Percentiles rank a stretch among this genome's conserved stretches.
phyloP scores from a whole-genome alignment of 805 yeast genomes.

The Teunomyces pallodes region DNA sequence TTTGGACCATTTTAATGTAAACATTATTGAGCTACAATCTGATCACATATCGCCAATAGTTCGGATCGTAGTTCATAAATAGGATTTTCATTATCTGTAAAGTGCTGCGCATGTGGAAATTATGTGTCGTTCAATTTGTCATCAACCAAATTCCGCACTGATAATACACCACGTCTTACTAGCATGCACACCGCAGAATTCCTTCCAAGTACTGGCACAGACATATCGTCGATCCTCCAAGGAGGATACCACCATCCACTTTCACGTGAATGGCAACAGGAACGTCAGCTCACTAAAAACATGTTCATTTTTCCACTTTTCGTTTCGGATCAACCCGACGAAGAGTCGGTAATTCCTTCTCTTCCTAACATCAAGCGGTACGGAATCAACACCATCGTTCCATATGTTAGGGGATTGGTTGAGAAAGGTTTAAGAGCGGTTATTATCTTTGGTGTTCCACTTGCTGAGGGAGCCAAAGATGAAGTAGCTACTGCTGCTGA shows the following conservation, averaged over 20 bases:
- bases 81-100: neutral
- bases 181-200: slow-evolving; percentile 64
- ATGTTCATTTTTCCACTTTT: slow-evolving; percentile 94
- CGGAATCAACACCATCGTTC: slow-evolving; percentile 76
- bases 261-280: slow-evolving; percentile 87
- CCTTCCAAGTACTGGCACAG: slow-evolving; percentile 54
- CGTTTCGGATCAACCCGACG: slow-evolving; percentile 77
- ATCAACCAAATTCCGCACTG: neutral
- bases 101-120: neutral
- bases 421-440: slow-evolving; percentile 83
- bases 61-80: no score
- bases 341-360: slow-evolving; percentile 68
- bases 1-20: no score
- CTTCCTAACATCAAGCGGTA: slow-evolving; percentile 86
- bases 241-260: slow-evolving; percentile 95
- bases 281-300: slow-evolving; percentile 75
- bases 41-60: no score
- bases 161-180: neutral
- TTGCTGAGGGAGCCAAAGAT: slow-evolving; percentile 75
- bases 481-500: slow-evolving; percentile 85
- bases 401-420: slow-evolving; percentile 67
- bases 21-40: neutral
- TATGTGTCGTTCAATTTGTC: neutral
- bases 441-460: slow-evolving; percentile 87
- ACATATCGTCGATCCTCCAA: slow-evolving; percentile 74